Base-by-base conservation (phyloP, 2,329 filamentous ascomycete genomes). In the Pseudogymnoascus sp. region DNA sequence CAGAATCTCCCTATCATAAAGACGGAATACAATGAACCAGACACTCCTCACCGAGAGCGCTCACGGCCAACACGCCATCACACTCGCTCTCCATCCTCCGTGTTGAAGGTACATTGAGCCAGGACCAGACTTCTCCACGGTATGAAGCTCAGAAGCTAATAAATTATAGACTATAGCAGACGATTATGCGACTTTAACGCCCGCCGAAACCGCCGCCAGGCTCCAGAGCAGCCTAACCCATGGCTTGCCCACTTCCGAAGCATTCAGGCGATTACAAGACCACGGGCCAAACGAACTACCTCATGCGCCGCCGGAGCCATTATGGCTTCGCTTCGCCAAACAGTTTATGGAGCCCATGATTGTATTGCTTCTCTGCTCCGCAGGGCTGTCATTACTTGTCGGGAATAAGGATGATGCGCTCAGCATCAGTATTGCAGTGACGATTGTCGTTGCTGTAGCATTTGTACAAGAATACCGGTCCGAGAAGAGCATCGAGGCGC, bases 391-490 rank as follows among this genome's bases (percentile, higher is more conserved):
- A 0, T 85, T 98, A 59, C 76, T 98, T 46, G 89, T 99, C 75
- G 92, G 93, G 61, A 99, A 99, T 72, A 87, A 88, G 72, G 93
- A 98, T 70, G 96, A 99, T 78, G 93, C 93, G 5, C 79, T 99
- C 70, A 98, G 93, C 75, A 99, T 99, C 72, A 90, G 93, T 0
- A 87, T 96, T 33, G 95, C 95, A 1, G 95, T 99, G 22, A 96
- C 93, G 26, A 99, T 99, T 69, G 95, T 99, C 5, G 93, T 99
- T 24, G 89, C 89, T 0, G 95, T 99, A 43, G 95, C 93, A 1
- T 99, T 99, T 70, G 86, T 98, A 61, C 95, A 99, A 74, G 95
- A 99, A 77, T 99, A 99, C 75, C 84, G 95, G 64, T 98, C 95
- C 6, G 95, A 99, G 74, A 96, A 99, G 76, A 98, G 93, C 2